phyloP scores from a whole-genome alignment of 106 monocot genomes.

The Gastrodia elata region DNA sequence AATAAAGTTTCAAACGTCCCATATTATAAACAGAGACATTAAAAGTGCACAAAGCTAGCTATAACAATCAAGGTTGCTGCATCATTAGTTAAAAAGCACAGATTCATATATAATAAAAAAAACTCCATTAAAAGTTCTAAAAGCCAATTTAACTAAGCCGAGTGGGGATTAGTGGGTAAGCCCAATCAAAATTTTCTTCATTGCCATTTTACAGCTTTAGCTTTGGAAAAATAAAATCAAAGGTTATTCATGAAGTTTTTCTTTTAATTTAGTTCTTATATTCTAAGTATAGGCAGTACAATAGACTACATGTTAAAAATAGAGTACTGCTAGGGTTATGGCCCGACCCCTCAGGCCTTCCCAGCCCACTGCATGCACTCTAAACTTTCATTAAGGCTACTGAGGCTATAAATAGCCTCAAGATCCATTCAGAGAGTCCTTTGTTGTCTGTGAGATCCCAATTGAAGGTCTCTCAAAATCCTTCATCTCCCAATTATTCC shows the following conservation, averaged over 20 bases:
- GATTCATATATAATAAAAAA: not conserved
- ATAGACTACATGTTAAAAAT: not conserved
- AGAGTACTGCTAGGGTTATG: too few relatives aligned
- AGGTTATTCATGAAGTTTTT: not conserved
- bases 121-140: not conserved
- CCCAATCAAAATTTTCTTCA: not conserved
- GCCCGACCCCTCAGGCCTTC: too few relatives aligned
- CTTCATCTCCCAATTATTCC: too few relatives aligned
- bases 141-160: not conserved
- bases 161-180: not conserved
- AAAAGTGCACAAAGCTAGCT: not conserved
- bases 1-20: not conserved
- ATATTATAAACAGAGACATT: not conserved
- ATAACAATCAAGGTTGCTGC: not conserved
- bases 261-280: not conserved
- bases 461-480: too few relatives aligned
- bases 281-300: not conserved
- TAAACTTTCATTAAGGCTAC: too few relatives aligned
- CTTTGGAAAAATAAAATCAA: not conserved
- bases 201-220: not conserved
- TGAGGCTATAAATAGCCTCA: too few relatives aligned
- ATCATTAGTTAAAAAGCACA: not conserved
- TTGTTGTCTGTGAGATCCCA: too few relatives aligned
- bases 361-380: too few relatives aligned
- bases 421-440: too few relatives aligned